Evolutionary conservation across 1,284 basidiomycete genomes (phyloP).

Genomic region (Caloboletus inedulis): DNA sequence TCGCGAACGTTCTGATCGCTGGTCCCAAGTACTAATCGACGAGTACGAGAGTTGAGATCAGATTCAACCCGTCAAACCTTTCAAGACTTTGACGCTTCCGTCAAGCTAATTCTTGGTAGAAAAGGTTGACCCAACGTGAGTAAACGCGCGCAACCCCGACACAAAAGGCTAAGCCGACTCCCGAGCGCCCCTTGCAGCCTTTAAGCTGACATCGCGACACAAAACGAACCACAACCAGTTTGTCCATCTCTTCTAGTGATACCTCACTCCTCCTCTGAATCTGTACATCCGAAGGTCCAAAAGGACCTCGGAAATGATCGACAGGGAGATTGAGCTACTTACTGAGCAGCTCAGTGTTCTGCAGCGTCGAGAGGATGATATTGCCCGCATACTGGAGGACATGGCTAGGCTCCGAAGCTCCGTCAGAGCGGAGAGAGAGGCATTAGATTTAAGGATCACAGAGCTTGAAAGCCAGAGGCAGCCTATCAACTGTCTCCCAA

Average conservation of each 20-base stretch:
- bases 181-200: background rate
- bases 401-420: constrained; percentile 39
- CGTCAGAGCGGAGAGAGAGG: constrained; percentile 32
- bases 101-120: background rate
- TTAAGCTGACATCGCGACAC: background rate
- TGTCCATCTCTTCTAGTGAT: background rate
- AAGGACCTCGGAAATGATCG: constrained; percentile 27
- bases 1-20: no score
- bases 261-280: background rate
- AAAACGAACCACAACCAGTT: constrained; percentile 1
- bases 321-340: constrained; percentile 36
- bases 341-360: constrained; percentile 38
- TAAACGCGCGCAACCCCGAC: background rate
- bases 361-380: constrained; percentile 37
- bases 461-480: constrained; percentile 39
- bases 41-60: background rate
- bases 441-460: constrained; percentile 28
- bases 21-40: no score
- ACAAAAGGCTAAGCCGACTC: background rate
- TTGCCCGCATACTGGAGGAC: constrained; percentile 38
- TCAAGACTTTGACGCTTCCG: no score
- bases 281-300: constrained; percentile 18
- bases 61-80: background rate
- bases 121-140: background rate
- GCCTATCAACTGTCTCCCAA: constrained; percentile 49